Evolutionary conservation across 2,329 filamentous ascomycete species (phyloP).

Genomic region (Epichloe aotearoae): DNA sequence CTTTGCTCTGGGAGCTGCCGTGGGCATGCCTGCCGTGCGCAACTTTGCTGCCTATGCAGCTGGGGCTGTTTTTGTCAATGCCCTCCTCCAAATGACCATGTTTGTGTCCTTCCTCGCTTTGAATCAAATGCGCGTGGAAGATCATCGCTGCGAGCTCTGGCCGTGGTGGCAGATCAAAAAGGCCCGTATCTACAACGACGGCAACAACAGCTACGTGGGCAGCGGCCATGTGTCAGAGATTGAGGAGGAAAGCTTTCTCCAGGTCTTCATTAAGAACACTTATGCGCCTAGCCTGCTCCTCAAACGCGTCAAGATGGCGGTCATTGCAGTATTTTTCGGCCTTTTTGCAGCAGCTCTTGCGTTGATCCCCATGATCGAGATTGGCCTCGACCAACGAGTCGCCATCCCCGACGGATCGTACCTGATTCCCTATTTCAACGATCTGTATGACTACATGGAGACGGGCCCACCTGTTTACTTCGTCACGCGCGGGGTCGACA

Average conservation of each 20-base stretch:
- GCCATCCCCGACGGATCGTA: slow-evolving; percentile 91
- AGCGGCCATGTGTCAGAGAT: slow-evolving; percentile 52
- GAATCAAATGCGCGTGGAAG: slow-evolving; percentile 84
- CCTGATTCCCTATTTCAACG: slow-evolving; percentile 90
- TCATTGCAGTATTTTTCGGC: slow-evolving; percentile 74
- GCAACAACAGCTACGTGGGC: slow-evolving; percentile 38
- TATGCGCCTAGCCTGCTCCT: slow-evolving; percentile 76
- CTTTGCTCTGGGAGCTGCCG: slow-evolving; percentile 83
- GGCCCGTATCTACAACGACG: slow-evolving; percentile 52
- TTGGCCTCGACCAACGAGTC: slow-evolving; percentile 88
- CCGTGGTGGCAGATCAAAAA: slow-evolving; percentile 75
- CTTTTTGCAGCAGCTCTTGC: slow-evolving; percentile 77
- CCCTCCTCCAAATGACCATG: slow-evolving; percentile 91
- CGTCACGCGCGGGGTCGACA: slow-evolving; percentile 70
- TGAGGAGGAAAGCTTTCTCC: slow-evolving; percentile 71
- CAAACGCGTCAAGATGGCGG: slow-evolving; percentile 62
- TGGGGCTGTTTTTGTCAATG: slow-evolving; percentile 93
- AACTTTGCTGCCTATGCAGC: slow-evolving; percentile 97
- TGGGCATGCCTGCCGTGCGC: slow-evolving; percentile 93
- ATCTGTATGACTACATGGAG: slow-evolving; percentile 85
- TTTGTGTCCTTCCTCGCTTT: slow-evolving; percentile 84
- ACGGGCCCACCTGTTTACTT: slow-evolving; percentile 93
- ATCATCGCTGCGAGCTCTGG: slow-evolving; percentile 78
- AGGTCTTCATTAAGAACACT: slow-evolving; percentile 77
- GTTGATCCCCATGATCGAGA: slow-evolving; percentile 67